Base-by-base conservation (phyloP, 2,329 filamentous ascomycete species). In the Arthrinium puccinioides region DNA sequence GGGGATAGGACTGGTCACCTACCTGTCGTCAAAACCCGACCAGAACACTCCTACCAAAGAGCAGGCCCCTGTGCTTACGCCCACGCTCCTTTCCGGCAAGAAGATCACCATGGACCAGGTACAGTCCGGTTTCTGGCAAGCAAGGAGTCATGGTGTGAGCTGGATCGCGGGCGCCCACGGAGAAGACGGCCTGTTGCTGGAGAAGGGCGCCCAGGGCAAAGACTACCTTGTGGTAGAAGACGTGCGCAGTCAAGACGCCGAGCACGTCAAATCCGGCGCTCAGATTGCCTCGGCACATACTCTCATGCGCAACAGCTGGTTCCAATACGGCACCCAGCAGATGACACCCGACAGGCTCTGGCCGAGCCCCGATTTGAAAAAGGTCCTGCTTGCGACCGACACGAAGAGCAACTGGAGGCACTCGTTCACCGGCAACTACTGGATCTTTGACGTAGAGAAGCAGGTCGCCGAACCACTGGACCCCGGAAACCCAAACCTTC, bases 221-320 rank as follows among this genome's bases (percentile, higher is more conserved):
- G 80, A 82, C 41, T 97, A 83, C 51, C 65, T 98, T 37, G 76
- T 92, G 2, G 86, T 96, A 1, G 84, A 95, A 56, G 87, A 97
- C 58, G 82, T 98, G 37, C 77, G 81, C 40, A 72, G 70, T 34
- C 64, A 71, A 39, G 67, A 71, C 31, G 55, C 53, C 13, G 55
- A 61, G 7, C 56, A 62, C 4, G 56, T 54, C 3, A 62, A 64
- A 4, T 60, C 66, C 6, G 49, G 52, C 23, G 47, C 50, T 18
- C 51, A 60, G 16, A 45, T 66, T 10, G 61, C 66, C 29, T 65
- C 71, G 35, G 74, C 76, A 37, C 81, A 72, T 45, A 84, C 81
- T 1, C 66, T 98, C 51, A 94, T 98, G 79, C 76, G 87, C 59
- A 59, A 74, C 10, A 55, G 66, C 1, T 61, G 55, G 28, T 87